Evolutionary conservation across 106 monocot species (phyloP).

Genomic region (Dendrobium huoshanense): DNA sequence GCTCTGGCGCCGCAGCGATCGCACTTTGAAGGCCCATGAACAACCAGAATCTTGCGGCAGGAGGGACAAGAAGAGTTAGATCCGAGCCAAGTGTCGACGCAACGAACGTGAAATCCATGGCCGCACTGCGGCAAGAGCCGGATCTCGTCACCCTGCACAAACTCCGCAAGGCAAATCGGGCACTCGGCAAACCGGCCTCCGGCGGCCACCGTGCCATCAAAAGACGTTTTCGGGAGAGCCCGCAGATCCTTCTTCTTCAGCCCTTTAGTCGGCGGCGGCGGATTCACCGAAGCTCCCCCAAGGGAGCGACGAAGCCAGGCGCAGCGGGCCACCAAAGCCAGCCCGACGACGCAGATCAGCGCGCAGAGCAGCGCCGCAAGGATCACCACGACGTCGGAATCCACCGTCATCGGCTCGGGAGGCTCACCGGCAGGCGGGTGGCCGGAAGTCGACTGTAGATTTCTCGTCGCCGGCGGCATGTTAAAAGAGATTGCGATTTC

Average conservation of each 20-base stretch:
- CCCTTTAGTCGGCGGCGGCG: slow-evolving; percentile 6
- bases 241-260: slow-evolving; percentile 21
- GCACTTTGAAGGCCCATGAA: not conserved
- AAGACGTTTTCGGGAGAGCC: slow-evolving; percentile 14
- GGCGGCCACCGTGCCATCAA: not conserved
- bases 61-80: slow-evolving; percentile 20
- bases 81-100: slow-evolving; percentile 28
- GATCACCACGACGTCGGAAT: slow-evolving; percentile 30
- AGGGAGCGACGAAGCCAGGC: slow-evolving; percentile 18
- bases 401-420: slow-evolving; percentile 14
- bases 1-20: not conserved
- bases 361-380: slow-evolving; percentile 30
- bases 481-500: not conserved
- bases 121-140: slow-evolving; percentile 23
- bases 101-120: slow-evolving; percentile 21
- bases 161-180: slow-evolving; percentile 24
- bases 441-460: slow-evolving; percentile 7
- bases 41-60: slow-evolving; percentile 14
- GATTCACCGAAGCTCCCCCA: not conserved
- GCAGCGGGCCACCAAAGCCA: slow-evolving; percentile 31
- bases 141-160: slow-evolving; percentile 22
- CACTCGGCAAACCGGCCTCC: slow-evolving; percentile 9
- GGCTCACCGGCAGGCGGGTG: not conserved
- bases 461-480: slow-evolving; percentile 10
- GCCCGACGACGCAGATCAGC: slow-evolving; percentile 28